Evolutionary conservation across 345 rosid genomes (phyloP), one percentile per base, ranked within the genome.

Genomic region (Gossypium rotundifolium): DNA sequence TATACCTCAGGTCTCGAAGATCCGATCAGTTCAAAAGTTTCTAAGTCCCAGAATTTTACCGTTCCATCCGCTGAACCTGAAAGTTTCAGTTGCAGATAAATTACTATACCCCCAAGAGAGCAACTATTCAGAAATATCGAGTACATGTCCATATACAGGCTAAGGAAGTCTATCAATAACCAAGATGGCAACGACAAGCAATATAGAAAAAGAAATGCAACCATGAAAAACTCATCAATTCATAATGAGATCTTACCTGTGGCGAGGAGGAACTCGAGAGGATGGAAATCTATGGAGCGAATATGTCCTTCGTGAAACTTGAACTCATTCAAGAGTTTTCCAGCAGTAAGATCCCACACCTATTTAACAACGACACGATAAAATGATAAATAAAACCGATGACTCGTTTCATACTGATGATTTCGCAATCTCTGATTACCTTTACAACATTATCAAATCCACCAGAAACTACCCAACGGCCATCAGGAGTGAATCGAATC

Each of bases 391-490:
- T 3, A 42, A 17, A 49, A 67, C 20, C 18, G 27, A 75, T 44
- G 49, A 17, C 63, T 71, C 55, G 42, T 27, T 60, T 42, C 72
- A 55, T 12, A 29, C 58, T 9, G 33, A 33, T 29, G 55, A 53
- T 33, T 52, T 16, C 25, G 78, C 44, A 64, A 68, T 70, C 55
- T 73, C 70, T 61, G 53, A 66, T 71, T 84, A 95, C 99, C 96
- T 95, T 95, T 20, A 93, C 96, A 78, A 78, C 85, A 84, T 89
- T 93, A 81, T 95, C 99, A 77, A 71, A 77, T 85, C 99, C 99
- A 80, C 99, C 99, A 44, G 99, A 91, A 79, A 95, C 96, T 33
- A 95, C 96, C 99, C 99, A 95, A 27, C 98, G 99, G 65, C 99
- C 99, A 89, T 95, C 98, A n/a, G 99, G 99, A 73, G 86, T 80